Evolutionary conservation across 768 basidiomycete genomes (phyloP).

Genomic region (Macrolepiota fuliginosa): DNA sequence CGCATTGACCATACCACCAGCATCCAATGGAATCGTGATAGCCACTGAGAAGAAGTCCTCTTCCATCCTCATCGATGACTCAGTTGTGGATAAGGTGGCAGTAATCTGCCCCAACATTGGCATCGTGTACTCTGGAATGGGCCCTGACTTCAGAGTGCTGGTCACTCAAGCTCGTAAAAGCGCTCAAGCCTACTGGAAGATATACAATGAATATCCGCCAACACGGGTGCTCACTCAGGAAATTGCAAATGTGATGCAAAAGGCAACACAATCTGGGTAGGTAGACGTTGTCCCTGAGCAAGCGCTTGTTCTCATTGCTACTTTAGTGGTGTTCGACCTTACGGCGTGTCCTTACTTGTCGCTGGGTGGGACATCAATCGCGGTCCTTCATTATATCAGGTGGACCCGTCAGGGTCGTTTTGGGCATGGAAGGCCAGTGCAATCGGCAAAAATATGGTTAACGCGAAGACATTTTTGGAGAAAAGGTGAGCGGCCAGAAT

Average conservation of each 20-base stretch:
- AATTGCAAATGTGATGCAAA: conserved; percentile 97
- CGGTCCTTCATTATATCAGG: conserved; percentile 97
- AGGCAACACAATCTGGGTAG: conserved; percentile 98
- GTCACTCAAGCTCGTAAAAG: conserved; percentile 95
- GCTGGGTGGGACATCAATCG: conserved; percentile 95
- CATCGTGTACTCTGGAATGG: conserved; percentile 99
- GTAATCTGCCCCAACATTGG: conserved; percentile 98
- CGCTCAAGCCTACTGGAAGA: conserved; percentile 99
- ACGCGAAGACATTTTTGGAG: conserved; percentile 99
- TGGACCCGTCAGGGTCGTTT: conserved; percentile 97
- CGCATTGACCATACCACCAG: conserved; percentile 37
- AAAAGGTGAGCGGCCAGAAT: conserved; percentile 69
- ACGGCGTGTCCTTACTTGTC: conserved; percentile 94
- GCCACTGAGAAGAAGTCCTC: conserved; percentile 99
- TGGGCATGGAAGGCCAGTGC: conserved; percentile 99
- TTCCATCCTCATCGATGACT: conserved; percentile 96
- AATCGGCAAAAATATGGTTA: conserved; percentile 99
- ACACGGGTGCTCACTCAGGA: conserved; percentile 96
- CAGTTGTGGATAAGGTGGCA: conserved; percentile 96
- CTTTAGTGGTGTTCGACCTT: conserved; percentile 94
- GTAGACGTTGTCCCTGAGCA: conserved; percentile 24
- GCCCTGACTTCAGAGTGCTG: conserved; percentile 95
- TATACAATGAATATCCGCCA: conserved; percentile 97
- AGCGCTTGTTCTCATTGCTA: conserved; percentile 26
- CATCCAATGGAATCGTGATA: conserved; percentile 98